Evolutionary conservation across 176 grass and related monocot species (phyloP), one percentile per base, ranked within the genome.

Genomic region (Ampelocalamus luodianensis): DNA sequence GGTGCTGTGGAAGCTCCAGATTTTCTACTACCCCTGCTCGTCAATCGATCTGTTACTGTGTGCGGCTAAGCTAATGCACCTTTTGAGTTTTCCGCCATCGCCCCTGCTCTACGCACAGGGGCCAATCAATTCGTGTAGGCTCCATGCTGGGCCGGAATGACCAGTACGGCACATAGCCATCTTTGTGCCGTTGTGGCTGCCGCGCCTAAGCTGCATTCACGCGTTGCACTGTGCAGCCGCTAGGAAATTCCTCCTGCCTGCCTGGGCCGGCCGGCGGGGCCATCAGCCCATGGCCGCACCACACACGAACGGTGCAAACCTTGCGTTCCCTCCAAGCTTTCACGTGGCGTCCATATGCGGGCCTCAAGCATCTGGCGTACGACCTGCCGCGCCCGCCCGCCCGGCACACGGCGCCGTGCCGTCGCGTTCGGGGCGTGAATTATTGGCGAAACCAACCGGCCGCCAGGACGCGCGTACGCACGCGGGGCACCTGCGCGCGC

Each of bases 91-190:
- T 4, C 14, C 0, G 22, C 34, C 46, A 12, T 20, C 12, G 23
- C 40, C 44, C 45, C 32, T 13, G 22, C 44, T 40, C 13, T 10
- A 29, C 13, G 45, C 45, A 51, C 81, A 9, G 37, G 11, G 15
- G 15, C 10, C 82, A 85, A 56, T 85, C 72, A 56, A 76, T 67
- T 76, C 69, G 6, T 6, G 44, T 40, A 65, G 71, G 82, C 61
- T 26, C 58, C n/a, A 11, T 11, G 56, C 56, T 11, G 56, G 24
- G 16, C 10, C n/a, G 12, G 8, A 2, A 8, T 37, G 38, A 46
- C 37, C 68, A 32, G 8, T 18, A 38, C 60, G 7, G 71, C 45
- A 45, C 5, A 4, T 44, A 37, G 59, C 8, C 32, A 7, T 16
- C 29, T 66, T 66, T 66, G 32, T 38, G 32, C 14, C 16, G 64